phyloP scores from a whole-genome alignment of 306 rosid genomes.

The Lathyrus tuberosus region DNA sequence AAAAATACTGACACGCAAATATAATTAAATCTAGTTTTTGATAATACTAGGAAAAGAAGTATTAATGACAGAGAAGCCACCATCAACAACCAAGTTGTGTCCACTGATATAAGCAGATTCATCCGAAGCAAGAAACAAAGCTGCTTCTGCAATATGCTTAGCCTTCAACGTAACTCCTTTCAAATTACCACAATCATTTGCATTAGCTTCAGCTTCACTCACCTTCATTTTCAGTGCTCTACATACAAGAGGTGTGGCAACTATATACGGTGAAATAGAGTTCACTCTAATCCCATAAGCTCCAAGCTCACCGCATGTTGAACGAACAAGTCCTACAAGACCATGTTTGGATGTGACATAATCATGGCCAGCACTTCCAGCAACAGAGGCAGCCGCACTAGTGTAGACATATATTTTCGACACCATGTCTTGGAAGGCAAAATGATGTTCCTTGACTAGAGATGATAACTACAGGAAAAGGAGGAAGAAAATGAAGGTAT shows the following conservation, averaged over 20 bases:
- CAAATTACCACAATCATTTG: constrained; percentile 51
- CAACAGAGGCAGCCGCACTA: constrained; percentile 64
- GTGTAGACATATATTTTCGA: no score
- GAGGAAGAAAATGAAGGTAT: no score
- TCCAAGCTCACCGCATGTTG: constrained; percentile 67
- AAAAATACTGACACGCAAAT: no score
- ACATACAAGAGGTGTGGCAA: constrained; percentile 65
- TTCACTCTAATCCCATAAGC: constrained; percentile 75
- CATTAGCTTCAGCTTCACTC: constrained; percentile 46
- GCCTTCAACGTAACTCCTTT: constrained; percentile 75
- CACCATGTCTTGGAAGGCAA: no score
- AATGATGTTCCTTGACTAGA: no score
- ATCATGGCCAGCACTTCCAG: constrained; percentile 49
- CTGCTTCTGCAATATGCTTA: constrained; percentile 77
- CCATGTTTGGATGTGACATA: constrained; percentile 64
- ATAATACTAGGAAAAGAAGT: constrained; percentile 29
- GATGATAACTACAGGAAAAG: no score
- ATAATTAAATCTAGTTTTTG: no score
- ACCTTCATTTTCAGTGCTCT: constrained; percentile 28
- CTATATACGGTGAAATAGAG: constrained; percentile 57
- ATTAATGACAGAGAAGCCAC: constrained; percentile 62
- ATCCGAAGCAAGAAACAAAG: constrained; percentile 77
- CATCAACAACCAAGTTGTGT: constrained; percentile 73
- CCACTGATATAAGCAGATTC: constrained; percentile 76
- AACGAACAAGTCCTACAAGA: constrained; percentile 56